Evolutionary conservation across 495 filamentous ascomycete species (phyloP), one percentile per base, ranked within the genome.

Genomic region (Aspergillus leporis): DNA sequence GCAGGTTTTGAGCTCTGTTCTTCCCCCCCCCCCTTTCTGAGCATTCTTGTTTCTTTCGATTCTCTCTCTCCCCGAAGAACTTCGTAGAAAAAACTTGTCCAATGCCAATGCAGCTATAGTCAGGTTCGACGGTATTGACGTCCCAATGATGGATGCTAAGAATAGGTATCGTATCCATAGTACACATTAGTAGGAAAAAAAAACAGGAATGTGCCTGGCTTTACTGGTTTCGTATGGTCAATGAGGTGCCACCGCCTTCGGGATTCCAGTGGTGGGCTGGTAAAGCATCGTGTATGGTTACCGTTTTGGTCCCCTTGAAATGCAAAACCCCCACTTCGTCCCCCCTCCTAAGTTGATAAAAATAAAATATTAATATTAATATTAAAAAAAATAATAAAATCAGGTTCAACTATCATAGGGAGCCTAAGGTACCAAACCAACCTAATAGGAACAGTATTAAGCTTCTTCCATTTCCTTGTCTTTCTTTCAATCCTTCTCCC

Each of bases 391-490:
- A 45, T 18, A 21, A 18, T 36, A 5, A 40, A 40, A 40, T 12
- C 36, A n/a, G n/a, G 16, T 40, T n/a, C 10, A 40, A 12, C 16
- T 12, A 40, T 40, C 36, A 9, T 4, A n/a, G 36, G 19, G 18
- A 47, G 43, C 43, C 43, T 47, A 47, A 47, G 43, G 43, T 47
- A 47, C 43, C 43, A 47, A 47, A 21, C 43, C 18, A 47, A 47
- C 43, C 19, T 8, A 23, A 22, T 22, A 47, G 43, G 21, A 47
- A 23, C 43, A 47, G 13, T 47, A 47, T 47, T 47, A 47, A 47
- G 43, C 43, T 47, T 47, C 43, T 23, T 23, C 19, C 19, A 21
- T n/a, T 9, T 23, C 21, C 43, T 23, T 40, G 38, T 41, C 38
- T n/a, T n/a, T 12, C 48, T 51, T 28, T 49, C 32, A 30, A 43